Evolutionary conservation across 2,329 filamentous ascomycete species (phyloP).

Genomic region (Aspergillus flavus): DNA sequence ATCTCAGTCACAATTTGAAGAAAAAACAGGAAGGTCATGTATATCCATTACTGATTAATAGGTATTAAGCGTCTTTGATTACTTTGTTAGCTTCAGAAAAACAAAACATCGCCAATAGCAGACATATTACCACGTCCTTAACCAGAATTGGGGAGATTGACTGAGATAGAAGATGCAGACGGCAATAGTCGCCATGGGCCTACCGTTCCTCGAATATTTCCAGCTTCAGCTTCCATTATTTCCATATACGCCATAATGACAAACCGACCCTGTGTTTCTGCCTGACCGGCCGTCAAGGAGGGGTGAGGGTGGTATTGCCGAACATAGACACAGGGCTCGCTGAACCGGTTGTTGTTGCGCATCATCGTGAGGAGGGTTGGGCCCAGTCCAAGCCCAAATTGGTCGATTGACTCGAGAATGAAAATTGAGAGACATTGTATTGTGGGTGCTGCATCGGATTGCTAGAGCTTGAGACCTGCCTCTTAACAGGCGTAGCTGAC

Average conservation of each 20-base stretch:
- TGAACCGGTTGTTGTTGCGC: not conserved
- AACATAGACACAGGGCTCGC: not conserved
- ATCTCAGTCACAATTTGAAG: too few species aligned
- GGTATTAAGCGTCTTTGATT: too few species aligned
- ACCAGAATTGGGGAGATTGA: too few species aligned
- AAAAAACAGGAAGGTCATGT: too few species aligned
- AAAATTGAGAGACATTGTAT: not conserved
- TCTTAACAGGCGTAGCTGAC: not conserved
- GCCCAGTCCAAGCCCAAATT: not conserved
- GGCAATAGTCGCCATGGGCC: too few species aligned
- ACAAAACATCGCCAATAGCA: not conserved
- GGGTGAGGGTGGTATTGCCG: too few species aligned
- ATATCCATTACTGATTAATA: too few species aligned
- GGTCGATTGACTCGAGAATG: not conserved
- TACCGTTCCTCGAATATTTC: not conserved
- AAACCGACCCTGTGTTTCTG: too few species aligned
- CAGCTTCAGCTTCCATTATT: not conserved
- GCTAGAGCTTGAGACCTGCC: not conserved
- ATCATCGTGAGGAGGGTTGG: not conserved
- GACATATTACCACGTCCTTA: not conserved
- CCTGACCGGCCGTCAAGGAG: too few species aligned
- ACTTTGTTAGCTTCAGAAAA: too few species aligned
- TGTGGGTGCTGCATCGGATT: not conserved
- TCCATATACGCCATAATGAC: not conserved
- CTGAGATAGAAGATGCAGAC: too few species aligned